Base-by-base conservation (phyloP, 139 green algal species). In the Diplosphaera chodatii region DNA sequence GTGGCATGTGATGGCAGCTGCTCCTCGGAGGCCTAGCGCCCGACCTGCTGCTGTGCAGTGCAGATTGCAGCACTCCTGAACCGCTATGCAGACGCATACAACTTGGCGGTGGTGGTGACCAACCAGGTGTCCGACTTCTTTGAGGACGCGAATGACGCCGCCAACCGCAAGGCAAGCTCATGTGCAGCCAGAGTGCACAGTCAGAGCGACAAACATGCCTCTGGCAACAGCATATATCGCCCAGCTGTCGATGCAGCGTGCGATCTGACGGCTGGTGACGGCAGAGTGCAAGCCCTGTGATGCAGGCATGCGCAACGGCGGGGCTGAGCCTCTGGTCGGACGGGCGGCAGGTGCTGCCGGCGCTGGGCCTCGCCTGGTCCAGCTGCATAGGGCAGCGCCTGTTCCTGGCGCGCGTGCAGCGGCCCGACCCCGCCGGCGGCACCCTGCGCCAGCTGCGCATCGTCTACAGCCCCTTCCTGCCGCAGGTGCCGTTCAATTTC, bases 291-390 rank as follows among this genome's bases (percentile, higher is more conserved):
- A n/a, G n/a, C n/a, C n/a, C n/a, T n/a, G n/a, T n/a, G n/a, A 64
- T 64, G 48, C 68, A 68, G 10, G 40, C 62, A 21, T 63, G 62
- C 25, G 74, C 77, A 23, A 82, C 75, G 32, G 76, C 40, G 22
- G 82, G 80, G 32, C 55, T 81, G 62, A 23, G 23, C 31, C 80
- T 91, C 28, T 16, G 71, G 29, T 81, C 81, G 20, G 80, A 75
- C 0, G 88, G 88, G 0, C 69, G 87, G 10, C 68, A 77, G 2
- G 80, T 94, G 55, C 55, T 87, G 40, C 89, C 89, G 4, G 83
- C 89, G 0, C 75, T 94, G 32, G 89, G 89, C 15, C 76, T 95
- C 55, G 82, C 85, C 2, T 94, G 89, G 89, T 72, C 87, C 18
- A 89, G 89, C 81, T 94, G 89, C 76, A 74, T 94, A 29, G 89